Base-by-base conservation (phyloP, 2,329 filamentous ascomycete genomes). In the Penicillium paneum region DNA sequence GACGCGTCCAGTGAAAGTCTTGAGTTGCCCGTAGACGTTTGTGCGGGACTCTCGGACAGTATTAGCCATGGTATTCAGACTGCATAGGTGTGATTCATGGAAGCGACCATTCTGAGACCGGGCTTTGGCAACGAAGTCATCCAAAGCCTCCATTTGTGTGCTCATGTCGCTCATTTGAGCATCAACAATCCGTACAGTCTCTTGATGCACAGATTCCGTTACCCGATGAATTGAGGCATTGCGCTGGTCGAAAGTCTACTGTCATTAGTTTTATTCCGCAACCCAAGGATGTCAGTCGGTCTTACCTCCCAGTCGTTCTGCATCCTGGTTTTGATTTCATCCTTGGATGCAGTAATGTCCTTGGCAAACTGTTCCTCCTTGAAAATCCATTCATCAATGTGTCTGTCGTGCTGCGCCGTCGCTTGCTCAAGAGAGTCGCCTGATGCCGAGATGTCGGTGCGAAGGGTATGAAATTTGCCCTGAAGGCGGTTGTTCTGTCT, bases 101-200 rank as follows among this genome's bases (percentile, higher is more conserved):
- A 96, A 91, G 17, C 80, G 79, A 29, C 87, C 84, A 70, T 96
- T 97, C 66, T 95, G 88, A 1, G 83, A 83, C 56, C 87, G 85
- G 46, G 95, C 91, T 31, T 89, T 86, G 31, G 87, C 82, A 36
- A 97, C 91, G 64, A 97, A 96, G 61, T 93, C 90, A 66, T 97
- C 93, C 8, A 99, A 81, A 1, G 90, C 89, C 53, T 86, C 84
- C 83, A 99, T 92, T 72, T 97, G 91, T n/a, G 81, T 82, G 57
- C 89, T 87, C 68, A 99, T 88, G 62, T 96, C 90, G 52, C 83
- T 82, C 76, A 95, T 89, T 74, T 99, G 94, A 54, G 89, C 87
- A 66, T 93, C 89, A 12, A 97, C 92, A 54, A 95, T 93, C 7
- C 87, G 87, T 29, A 96, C 85, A 0, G 93, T 97, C 74, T 96